Base-by-base conservation (phyloP, 257 asterid genomes). In the Rauvolfia tetraphylla region DNA sequence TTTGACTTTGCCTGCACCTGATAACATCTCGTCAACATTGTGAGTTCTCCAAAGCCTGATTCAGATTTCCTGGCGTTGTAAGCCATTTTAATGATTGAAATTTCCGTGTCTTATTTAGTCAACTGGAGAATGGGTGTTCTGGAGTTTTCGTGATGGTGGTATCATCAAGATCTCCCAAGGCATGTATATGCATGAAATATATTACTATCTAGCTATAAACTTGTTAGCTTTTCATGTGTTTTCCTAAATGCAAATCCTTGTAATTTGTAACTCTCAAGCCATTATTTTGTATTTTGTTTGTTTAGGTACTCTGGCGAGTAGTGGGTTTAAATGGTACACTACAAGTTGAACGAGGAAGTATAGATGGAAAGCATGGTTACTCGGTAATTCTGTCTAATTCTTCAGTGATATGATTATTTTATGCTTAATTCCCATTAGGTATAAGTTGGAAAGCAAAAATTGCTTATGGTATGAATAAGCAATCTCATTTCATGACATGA, bases 81-180 rank as follows among this genome's bases (percentile, higher is more conserved):
- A 70, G 48, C 29, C 34, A 49, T 15, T 20, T 15, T 59, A 61
- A 63, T 63, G 12, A 59, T 75, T 81, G 59, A 18, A 41, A 57
- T 79, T 72, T 76, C 49, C 18, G 81, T 72, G 49, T 66, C 66
- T 73, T 36, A 68, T 22, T 41, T 39, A 95, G 99, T 75, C 93
- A 86, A 79, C 89, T 93, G 79, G 98, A 92, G 81, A 90, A 91
- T 76, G 99, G 99, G 76, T 83, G 88, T 80, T 87, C 98, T 61
- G 97, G 97, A 80, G 96, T 95, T 78, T 92, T 92, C 70, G 97
- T 88, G 83, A 85, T 91, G 94, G 97, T 90, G 49, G 99, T 92
- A 62, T 90, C 96, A 75, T 92, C 99, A 62, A 90, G 85, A 82
- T 85, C 99, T 79, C 98, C 97, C 18, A 95, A 86, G 96, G 98